Percentiles rank a stretch among this genome's conserved stretches.
phyloP scores from a whole-genome alignment of 495 filamentous ascomycete genomes.

The Aspergillus steynii region DNA sequence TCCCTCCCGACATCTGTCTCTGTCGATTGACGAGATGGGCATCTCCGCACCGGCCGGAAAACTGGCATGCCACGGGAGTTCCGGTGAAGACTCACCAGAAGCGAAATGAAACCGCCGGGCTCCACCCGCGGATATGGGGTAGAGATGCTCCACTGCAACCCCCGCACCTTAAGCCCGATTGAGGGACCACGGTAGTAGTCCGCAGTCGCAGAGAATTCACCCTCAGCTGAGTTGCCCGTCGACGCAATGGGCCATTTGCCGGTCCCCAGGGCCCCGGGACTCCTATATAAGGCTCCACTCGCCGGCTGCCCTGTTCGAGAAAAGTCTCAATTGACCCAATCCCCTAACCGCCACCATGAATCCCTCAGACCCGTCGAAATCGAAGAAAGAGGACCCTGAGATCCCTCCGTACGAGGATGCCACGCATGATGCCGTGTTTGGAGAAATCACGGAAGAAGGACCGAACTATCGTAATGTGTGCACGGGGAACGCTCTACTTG shows the following conservation, averaged over 20 bases:
- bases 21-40: neutral
- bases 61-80: neutral
- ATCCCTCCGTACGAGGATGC: conserved; percentile 1
- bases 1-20: neutral
- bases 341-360: neutral
- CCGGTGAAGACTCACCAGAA: neutral
- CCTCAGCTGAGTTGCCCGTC: neutral
- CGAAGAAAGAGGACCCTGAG: neutral
- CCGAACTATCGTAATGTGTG: conserved; percentile 24
- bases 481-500: neutral
- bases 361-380: neutral
- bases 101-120: neutral
- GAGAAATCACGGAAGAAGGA: conserved; percentile 16
- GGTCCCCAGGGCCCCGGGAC: too few relatives aligned
- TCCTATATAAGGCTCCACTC: neutral
- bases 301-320: neutral
- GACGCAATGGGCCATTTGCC: too few relatives aligned
- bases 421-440: conserved; percentile 17
- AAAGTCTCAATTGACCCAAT: neutral
- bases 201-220: neutral
- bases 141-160: neutral
- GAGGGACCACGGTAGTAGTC: neutral
- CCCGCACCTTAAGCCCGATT: neutral
- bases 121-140: neutral
- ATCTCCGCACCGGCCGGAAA: neutral